Evolutionary conservation across 2,329 filamentous ascomycete species (phyloP).

Genomic region (Xylaria digitata): DNA sequence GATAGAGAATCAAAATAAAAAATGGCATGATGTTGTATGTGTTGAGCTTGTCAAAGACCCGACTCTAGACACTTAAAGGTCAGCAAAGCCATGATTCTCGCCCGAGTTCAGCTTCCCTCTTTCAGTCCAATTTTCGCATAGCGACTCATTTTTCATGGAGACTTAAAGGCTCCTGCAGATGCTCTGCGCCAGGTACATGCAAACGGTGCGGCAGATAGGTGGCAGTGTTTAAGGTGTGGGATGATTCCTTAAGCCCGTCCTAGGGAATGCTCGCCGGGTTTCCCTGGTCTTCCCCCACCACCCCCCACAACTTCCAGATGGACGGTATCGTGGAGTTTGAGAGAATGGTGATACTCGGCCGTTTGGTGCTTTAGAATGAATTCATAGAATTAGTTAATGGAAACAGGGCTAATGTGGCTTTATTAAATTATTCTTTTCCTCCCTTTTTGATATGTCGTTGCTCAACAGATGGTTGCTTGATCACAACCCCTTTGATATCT

Average conservation of each 20-base stretch:
- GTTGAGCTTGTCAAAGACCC: not conserved
- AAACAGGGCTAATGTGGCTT: not conserved
- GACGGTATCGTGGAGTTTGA: constrained; percentile 34
- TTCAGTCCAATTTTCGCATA: constrained; percentile 1
- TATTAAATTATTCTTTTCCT: not conserved
- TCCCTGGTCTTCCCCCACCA: constrained; percentile 15
- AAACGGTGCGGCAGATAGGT: constrained; percentile 17
- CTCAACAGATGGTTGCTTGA: not conserved
- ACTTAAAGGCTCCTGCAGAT: constrained; percentile 17
- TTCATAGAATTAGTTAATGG: not conserved
- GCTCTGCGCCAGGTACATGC: constrained; percentile 4
- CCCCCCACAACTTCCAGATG: constrained; percentile 29
- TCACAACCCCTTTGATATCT: not conserved
- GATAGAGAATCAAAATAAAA: not conserved
- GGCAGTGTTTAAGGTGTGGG: constrained; percentile 13
- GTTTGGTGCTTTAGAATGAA: constrained; percentile 5
- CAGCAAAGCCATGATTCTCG: not conserved
- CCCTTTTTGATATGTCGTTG: not conserved
- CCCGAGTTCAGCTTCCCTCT: constrained; percentile 4
- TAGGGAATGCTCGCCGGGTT: constrained; percentile 1
- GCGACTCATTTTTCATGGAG: not conserved
- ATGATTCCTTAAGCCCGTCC: constrained; percentile 13
- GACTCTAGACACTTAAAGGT: not conserved
- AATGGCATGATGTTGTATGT: constrained; percentile 7
- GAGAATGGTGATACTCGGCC: not conserved